These are phyloP conservation scores for Persicaria maculosa DNA, from an alignment of 148 eudicot species.

Conservation along the genomic window DNA sequence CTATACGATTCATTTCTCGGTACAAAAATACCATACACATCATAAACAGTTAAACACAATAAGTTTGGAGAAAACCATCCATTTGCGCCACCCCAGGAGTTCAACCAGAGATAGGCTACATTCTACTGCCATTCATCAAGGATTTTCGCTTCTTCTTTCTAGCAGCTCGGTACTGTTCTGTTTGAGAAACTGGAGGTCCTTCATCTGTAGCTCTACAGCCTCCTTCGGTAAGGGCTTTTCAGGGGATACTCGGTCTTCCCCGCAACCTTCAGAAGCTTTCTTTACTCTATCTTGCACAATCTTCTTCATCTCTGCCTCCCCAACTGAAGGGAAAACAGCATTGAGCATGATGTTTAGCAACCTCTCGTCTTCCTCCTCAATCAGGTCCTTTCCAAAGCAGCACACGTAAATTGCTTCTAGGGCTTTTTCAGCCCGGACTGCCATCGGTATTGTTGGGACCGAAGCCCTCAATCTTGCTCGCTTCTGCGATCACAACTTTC, in stretches of 20 bases:
- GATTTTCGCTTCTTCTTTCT: slow-evolving; percentile 13
- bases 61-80: too few relatives aligned
- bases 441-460: slow-evolving; percentile 62
- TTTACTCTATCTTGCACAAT: slow-evolving; percentile 52
- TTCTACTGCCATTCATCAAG: background rate
- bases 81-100: too few relatives aligned
- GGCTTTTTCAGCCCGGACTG: slow-evolving; percentile 73
- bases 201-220: slow-evolving; percentile 85
- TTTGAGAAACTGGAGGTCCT: slow-evolving; percentile 79
- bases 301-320: slow-evolving; percentile 30
- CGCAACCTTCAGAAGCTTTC: slow-evolving; percentile 43
- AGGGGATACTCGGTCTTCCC: slow-evolving; percentile 31
- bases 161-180: slow-evolving; percentile 36
- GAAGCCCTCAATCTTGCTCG: slow-evolving; percentile 48
- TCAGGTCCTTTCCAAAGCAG: slow-evolving; percentile 57
- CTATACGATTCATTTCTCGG: too few relatives aligned
- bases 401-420: slow-evolving; percentile 84
- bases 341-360: slow-evolving; percentile 49
- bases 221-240: slow-evolving; percentile 68
- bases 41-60: too few relatives aligned
- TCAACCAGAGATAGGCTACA: background rate
- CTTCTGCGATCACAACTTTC: slow-evolving; percentile 30
- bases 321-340: slow-evolving; percentile 75
- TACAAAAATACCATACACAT: too few relatives aligned
- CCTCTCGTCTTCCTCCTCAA: slow-evolving; percentile 75